Conservation (phyloP, 2,329 filamentous ascomycete species). For the Exophiala viscosa region DNA sequence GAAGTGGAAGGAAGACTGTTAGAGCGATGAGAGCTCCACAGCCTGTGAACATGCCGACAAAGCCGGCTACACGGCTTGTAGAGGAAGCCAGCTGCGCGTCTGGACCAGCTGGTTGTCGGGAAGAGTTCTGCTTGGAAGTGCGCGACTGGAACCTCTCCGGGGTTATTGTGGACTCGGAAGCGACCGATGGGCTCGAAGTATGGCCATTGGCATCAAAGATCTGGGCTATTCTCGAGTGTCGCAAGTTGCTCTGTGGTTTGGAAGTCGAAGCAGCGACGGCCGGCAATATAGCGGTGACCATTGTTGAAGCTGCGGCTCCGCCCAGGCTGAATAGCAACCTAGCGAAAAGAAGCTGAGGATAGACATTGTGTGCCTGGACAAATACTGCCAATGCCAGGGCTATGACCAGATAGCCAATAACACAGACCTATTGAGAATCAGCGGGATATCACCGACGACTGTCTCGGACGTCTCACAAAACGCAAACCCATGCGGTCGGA, state of each 20-base stretch:
- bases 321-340: conserved; percentile 85
- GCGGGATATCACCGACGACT: not conserved
- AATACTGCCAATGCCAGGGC: conserved; percentile 72
- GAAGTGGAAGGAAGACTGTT: conserved; percentile 77
- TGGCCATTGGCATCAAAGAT: conserved; percentile 33
- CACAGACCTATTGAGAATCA: conserved; percentile 43
- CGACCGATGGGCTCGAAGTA: conserved; percentile 50
- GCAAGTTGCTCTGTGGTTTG: conserved; percentile 24
- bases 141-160: conserved; percentile 43
- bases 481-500: conserved; percentile 49
- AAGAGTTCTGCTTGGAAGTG: conserved; percentile 10
- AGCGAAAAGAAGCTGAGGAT: conserved; percentile 80
- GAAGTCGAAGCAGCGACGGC: conserved; percentile 45
- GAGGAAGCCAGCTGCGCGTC: conserved; percentile 31
- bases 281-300: conserved; percentile 94
- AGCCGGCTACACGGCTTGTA: conserved; percentile 70
- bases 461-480: conserved; percentile 35
- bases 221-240: conserved; percentile 2
- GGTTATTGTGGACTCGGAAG: conserved; percentile 59
- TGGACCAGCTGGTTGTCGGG: conserved; percentile 15
- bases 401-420: conserved; percentile 77
- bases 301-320: conserved; percentile 89
- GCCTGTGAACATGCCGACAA: conserved; percentile 89
- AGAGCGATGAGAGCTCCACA: conserved; percentile 86
- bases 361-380: conserved; percentile 81